phyloP scores from a whole-genome alignment of 768 basidiomycete species.

The Sistotremastrum niveocremeum region DNA sequence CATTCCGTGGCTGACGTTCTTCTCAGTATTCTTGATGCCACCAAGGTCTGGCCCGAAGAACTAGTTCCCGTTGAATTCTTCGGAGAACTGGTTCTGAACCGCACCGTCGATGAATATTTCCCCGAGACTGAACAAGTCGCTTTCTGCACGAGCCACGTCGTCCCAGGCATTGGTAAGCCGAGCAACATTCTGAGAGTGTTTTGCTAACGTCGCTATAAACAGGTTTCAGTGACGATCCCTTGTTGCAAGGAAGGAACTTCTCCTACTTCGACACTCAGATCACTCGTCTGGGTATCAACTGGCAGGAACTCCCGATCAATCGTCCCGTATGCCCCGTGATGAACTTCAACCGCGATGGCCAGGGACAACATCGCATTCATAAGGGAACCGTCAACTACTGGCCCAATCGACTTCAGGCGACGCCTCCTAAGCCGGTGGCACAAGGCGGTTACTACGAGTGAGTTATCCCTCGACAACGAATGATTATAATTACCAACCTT shows the following conservation, averaged over 20 bases:
- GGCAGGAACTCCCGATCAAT: slow-evolving; percentile 75
- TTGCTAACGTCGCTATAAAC: background rate
- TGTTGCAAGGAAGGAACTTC: slow-evolving; percentile 78
- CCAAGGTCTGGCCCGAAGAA: slow-evolving; percentile 79
- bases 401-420: slow-evolving; percentile 56
- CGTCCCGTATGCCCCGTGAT: slow-evolving; percentile 63
- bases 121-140: slow-evolving; percentile 82
- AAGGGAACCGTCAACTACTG: slow-evolving; percentile 60
- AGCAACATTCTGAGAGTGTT: slow-evolving; percentile 19
- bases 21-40: slow-evolving; percentile 55
- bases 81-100: slow-evolving; percentile 58
- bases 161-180: slow-evolving; percentile 37
- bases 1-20: background rate
- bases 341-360: slow-evolving; percentile 55
- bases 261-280: slow-evolving; percentile 82
- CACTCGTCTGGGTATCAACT: slow-evolving; percentile 69
- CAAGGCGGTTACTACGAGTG: slow-evolving; percentile 50
- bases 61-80: slow-evolving; percentile 64
- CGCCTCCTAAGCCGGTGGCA: slow-evolving; percentile 30
- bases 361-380: slow-evolving; percentile 40
- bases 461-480: slow-evolving; percentile 9
- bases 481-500: slow-evolving; percentile 10
- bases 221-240: slow-evolving; percentile 66
- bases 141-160: slow-evolving; percentile 57
- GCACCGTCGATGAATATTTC: slow-evolving; percentile 64